Evolutionary conservation across 2,329 filamentous ascomycete species (phyloP).

Genomic region (Trichocomaceae sp.): DNA sequence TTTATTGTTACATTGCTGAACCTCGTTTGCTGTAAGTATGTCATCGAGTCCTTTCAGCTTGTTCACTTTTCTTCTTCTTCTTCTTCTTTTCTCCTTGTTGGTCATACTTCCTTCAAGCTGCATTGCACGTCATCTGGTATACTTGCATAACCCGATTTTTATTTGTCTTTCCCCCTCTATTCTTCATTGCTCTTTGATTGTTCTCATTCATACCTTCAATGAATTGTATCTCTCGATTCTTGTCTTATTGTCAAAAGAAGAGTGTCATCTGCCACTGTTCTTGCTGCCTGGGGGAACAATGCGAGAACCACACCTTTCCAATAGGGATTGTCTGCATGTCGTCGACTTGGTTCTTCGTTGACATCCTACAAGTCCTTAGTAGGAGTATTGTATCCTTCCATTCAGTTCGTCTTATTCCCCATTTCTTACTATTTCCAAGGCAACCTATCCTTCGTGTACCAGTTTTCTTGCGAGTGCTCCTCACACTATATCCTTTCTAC

Average conservation of each 20-base stretch:
- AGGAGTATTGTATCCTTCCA: background rate
- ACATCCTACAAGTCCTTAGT: background rate
- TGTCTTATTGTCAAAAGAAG: background rate
- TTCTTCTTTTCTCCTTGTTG: conserved; percentile 6
- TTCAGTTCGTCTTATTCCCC: background rate
- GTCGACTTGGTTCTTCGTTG: background rate
- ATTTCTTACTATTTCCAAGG: too few species aligned
- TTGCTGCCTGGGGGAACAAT: background rate
- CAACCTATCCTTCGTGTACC: background rate
- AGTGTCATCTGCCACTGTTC: background rate
- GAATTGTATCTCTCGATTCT: background rate
- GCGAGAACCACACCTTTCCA: background rate
- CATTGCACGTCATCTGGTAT: conserved; percentile 22
- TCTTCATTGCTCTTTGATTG: background rate
- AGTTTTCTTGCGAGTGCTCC: too few species aligned
- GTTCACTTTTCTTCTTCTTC: conserved; percentile 11
- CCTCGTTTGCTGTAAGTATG: conserved; percentile 5
- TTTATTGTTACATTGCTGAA: conserved; percentile 10
- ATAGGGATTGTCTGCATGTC: background rate
- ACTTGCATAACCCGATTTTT: conserved; percentile 10
- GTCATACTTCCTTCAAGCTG: background rate
- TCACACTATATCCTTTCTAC: background rate
- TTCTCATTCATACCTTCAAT: background rate
- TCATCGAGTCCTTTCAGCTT: conserved; percentile 7
- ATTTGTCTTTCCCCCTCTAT: background rate